Percentiles rank a stretch among this genome's conserved stretches.
These are phyloP conservation scores for Neurospora sp. DNA, from an alignment of 495 filamentous ascomycete genomes.

Conservation along the genomic window DNA sequence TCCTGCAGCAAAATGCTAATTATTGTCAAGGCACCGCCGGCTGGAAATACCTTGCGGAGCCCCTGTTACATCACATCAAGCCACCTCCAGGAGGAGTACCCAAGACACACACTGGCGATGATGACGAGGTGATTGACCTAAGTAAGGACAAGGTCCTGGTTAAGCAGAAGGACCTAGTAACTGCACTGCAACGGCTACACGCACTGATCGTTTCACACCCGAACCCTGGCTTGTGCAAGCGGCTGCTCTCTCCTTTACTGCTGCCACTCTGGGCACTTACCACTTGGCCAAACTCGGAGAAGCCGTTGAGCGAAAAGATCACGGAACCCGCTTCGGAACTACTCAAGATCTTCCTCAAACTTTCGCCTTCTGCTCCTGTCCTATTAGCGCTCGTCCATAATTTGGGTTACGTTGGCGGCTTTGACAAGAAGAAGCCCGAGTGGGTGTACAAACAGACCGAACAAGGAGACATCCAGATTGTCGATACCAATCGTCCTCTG, in stretches of 20 bases:
- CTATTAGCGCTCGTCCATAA: conserved; percentile 31
- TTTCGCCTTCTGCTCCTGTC: conserved; percentile 34
- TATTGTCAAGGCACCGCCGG: conserved; percentile 44
- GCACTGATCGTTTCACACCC: conserved; percentile 55
- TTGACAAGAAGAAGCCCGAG: conserved; percentile 13
- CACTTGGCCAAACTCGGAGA: conserved; percentile 33
- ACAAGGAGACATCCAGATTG: conserved; percentile 22
- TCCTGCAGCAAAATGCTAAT: not conserved
- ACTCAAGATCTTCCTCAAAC: conserved; percentile 34
- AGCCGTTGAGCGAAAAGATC: conserved; percentile 20
- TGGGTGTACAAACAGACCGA: conserved; percentile 27
- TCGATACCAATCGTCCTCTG: conserved; percentile 5
- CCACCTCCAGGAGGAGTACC: conserved; percentile 28
- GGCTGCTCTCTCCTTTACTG: conserved; percentile 53
- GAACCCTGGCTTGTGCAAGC: conserved; percentile 62
- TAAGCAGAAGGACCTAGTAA: conserved; percentile 28
- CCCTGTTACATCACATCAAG: conserved; percentile 51
- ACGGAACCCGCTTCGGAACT: conserved; percentile 30
- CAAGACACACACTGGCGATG: conserved; percentile 6
- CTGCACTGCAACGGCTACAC: conserved; percentile 47
- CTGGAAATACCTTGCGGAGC: conserved; percentile 58
- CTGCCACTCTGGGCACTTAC: conserved; percentile 61
- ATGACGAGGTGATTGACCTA: conserved; percentile 30
- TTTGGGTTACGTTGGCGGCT: conserved; percentile 30
- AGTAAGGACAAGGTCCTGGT: conserved; percentile 32